Conservation (phyloP, 2,329 filamentous ascomycete genomes). For the Tympanopsis confertula region DNA sequence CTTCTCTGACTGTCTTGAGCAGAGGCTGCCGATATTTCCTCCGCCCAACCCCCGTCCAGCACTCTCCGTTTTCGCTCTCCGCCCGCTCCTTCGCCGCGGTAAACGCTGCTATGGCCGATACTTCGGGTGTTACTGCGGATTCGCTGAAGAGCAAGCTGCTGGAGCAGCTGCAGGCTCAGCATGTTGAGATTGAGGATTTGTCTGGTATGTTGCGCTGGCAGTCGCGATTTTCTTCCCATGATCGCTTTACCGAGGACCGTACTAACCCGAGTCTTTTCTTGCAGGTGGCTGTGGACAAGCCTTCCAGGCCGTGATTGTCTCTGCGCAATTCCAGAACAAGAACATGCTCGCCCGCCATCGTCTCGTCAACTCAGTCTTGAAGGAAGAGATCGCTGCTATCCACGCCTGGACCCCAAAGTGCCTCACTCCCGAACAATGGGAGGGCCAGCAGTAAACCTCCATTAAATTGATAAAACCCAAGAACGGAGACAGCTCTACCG, state of each 20-base stretch:
- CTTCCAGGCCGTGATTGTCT: slow-evolving; percentile 59
- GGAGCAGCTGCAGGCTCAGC: slow-evolving; percentile 40
- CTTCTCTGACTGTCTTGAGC: slow-evolving; percentile 14
- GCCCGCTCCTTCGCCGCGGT: slow-evolving; percentile 4
- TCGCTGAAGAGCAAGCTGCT: slow-evolving; percentile 41
- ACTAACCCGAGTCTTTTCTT: slow-evolving; percentile 2
- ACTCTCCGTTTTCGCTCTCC: slow-evolving; percentile 3
- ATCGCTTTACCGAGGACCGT: not conserved
- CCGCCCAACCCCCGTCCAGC: slow-evolving; percentile 9
- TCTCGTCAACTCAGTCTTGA: slow-evolving; percentile 55
- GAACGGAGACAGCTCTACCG: too few relatives aligned
- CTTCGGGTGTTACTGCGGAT: slow-evolving; percentile 43
- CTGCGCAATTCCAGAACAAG: slow-evolving; percentile 44
- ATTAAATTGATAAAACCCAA: too few relatives aligned
- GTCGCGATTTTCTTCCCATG: not conserved
- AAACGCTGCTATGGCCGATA: slow-evolving; percentile 26
- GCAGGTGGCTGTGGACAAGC: slow-evolving; percentile 61
- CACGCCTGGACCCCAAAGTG: slow-evolving; percentile 71
- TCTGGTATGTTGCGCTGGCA: slow-evolving; percentile 37
- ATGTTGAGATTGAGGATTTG: slow-evolving; percentile 60
- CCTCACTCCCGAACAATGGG: slow-evolving; percentile 64
- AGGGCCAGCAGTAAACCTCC: slow-evolving; percentile 46
- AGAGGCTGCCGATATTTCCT: slow-evolving; percentile 24
- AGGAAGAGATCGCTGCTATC: slow-evolving; percentile 61
- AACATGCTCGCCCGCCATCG: slow-evolving; percentile 55